A percentile compares a stretch with the other conserved stretches of the same genome.
Evolutionary conservation across 306 rosid genomes (phyloP).

Genomic region (Trichosanthes cucumerina): DNA sequence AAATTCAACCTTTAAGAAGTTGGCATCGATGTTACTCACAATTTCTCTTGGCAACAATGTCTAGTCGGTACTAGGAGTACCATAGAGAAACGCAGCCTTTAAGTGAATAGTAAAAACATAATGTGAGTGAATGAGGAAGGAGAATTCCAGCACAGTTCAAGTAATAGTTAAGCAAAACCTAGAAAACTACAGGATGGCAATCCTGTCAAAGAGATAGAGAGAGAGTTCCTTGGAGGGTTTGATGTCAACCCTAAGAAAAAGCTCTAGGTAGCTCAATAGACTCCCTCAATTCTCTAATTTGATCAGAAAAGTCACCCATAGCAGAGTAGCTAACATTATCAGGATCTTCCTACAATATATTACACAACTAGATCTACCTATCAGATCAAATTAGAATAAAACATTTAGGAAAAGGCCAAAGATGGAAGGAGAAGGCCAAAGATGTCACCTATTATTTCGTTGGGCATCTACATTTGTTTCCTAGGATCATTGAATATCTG

Average conservation of each 20-base stretch:
- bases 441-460: no score
- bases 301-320: slow-evolving; percentile 96
- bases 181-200: neutral
- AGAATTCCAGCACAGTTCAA: neutral
- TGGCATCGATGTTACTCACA: slow-evolving; percentile 94
- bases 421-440: no score
- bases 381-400: slow-evolving; percentile 15
- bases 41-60: slow-evolving; percentile 92
- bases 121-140: neutral
- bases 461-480: no score
- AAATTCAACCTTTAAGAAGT: slow-evolving; percentile 67
- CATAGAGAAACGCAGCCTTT: slow-evolving; percentile 92
- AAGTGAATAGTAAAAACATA: slow-evolving; percentile 10
- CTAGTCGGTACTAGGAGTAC: slow-evolving; percentile 98
- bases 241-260: slow-evolving; percentile 86
- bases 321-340: slow-evolving; percentile 97
- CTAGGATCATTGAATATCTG: no score
- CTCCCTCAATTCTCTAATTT: slow-evolving; percentile 93
- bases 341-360: slow-evolving; percentile 95
- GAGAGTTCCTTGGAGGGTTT: slow-evolving; percentile 81
- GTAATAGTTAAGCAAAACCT: neutral
- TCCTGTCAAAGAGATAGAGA: neutral
- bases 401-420: no score
- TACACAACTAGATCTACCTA: slow-evolving; percentile 94
- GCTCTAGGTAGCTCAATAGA: slow-evolving; percentile 92